These are phyloP conservation scores for Rhizoctonia solani DNA, from an alignment of 1,284 basidiomycete genomes.

Conservation along the genomic window DNA sequence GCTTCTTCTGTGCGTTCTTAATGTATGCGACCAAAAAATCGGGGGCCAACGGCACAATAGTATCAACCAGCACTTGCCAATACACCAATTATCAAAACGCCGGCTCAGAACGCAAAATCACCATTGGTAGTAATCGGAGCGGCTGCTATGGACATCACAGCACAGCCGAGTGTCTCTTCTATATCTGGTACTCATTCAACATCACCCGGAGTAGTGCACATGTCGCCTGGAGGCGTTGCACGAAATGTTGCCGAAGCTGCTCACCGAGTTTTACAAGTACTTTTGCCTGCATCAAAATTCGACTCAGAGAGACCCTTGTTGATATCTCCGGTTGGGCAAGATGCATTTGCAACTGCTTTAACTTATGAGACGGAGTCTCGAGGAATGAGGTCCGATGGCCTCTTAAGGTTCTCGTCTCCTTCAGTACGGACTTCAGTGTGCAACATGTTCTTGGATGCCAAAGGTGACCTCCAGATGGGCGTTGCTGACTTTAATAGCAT, in stretches of 20 bases:
- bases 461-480: slow-evolving; percentile 77
- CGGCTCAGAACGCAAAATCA: not conserved
- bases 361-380: slow-evolving; percentile 57
- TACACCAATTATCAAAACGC: not conserved
- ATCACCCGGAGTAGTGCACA: slow-evolving; percentile 71
- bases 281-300: not conserved
- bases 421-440: slow-evolving; percentile 72
- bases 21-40: slow-evolving; percentile 16
- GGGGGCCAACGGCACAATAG: slow-evolving; percentile 1
- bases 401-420: slow-evolving; percentile 50
- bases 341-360: slow-evolving; percentile 71
- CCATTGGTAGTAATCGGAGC: slow-evolving; percentile 74
- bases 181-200: slow-evolving; percentile 65
- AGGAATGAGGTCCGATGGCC: slow-evolving; percentile 84
- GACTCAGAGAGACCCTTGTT: slow-evolving; percentile 50
- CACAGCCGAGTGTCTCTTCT: slow-evolving; percentile 49
- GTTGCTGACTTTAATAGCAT: slow-evolving; percentile 91
- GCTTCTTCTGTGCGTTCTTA: slow-evolving; percentile 4
- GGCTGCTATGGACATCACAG: slow-evolving; percentile 85
- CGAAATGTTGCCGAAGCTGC: slow-evolving; percentile 93
- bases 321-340: slow-evolving; percentile 66
- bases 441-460: slow-evolving; percentile 76
- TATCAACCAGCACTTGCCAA: not conserved
- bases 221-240: slow-evolving; percentile 88
- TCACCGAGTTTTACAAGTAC: slow-evolving; percentile 51